Conservation (phyloP, 495 filamentous ascomycete genomes). For the Penicillium egyptiacum region DNA sequence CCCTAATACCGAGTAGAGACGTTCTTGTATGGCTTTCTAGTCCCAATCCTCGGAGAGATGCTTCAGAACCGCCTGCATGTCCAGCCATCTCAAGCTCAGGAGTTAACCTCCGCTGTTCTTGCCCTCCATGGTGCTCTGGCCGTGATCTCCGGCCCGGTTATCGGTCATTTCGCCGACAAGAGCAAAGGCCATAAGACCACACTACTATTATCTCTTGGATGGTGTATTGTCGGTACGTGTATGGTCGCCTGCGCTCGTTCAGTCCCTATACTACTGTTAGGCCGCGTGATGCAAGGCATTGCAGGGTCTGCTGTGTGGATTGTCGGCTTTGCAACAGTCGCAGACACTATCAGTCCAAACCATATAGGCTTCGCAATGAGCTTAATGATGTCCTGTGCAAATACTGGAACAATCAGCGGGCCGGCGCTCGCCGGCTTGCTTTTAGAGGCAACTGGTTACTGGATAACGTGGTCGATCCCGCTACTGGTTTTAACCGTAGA, state of each 20-base stretch:
- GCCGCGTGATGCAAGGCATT: constrained; percentile 18
- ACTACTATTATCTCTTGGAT: background rate
- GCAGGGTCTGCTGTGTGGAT: constrained; percentile 18
- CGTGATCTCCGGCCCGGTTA: constrained; percentile 7
- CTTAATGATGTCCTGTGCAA: constrained; percentile 6
- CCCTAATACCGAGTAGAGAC: constrained; percentile 9
- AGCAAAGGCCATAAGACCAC: background rate
- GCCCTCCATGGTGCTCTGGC: constrained; percentile 9
- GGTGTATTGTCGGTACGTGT: constrained; percentile 1
- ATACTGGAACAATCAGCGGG: constrained; percentile 3
- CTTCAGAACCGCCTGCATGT: constrained; percentile 13
- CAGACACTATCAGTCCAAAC: constrained; percentile 3
- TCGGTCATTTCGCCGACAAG: constrained; percentile 17
- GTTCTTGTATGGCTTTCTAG: constrained; percentile 21
- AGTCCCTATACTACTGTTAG: constrained; percentile 8
- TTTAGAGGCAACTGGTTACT: constrained; percentile 8
- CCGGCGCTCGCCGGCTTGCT: background rate
- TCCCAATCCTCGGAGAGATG: constrained; percentile 18
- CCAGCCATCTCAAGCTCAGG: constrained; percentile 13
- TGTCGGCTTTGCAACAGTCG: constrained; percentile 15
- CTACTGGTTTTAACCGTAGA: constrained; percentile 10
- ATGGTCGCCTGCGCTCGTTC: background rate
- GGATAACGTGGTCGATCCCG: constrained; percentile 11
- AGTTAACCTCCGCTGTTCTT: constrained; percentile 10
- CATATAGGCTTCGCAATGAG: constrained; percentile 14